Base-by-base conservation (phyloP, 306 rosid species). In the Cucurbita moschata region DNA sequence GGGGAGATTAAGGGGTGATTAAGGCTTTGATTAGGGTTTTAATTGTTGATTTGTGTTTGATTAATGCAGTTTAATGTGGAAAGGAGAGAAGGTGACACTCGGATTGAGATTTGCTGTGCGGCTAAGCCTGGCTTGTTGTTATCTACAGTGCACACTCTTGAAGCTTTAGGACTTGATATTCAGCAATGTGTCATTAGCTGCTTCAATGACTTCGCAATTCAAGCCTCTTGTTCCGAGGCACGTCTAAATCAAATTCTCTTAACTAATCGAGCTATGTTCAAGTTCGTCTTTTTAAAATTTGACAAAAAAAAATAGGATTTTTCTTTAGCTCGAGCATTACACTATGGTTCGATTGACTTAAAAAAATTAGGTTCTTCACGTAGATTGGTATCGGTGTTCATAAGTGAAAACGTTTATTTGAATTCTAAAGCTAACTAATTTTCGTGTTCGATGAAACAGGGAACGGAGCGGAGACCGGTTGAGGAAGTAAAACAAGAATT, bases 221-320 rank as follows among this genome's bases (percentile, higher is more conserved):
- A 84, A 50, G 94, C 89, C 84, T 86, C 94, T 77, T 88, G 94
- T 77, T 83, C 89, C 8, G 85, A 84, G 94, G 94, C 79, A 81
- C 42, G 18, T 30, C 12, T 68, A 46, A 6, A 10, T 46, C 21
- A 11, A 21, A 63, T 51, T 19, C 6, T 13, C 1, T 49, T 49
- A 4, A 50, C 10, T 4, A 39, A 39, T 39, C 0, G 6, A 39
- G 42, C 0, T 39, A 39, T 39, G 42, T 6, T 38, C 6, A 38
- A 4, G 6, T 26, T 26, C 30, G 30, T 26, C 30, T 1, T 0
- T 26, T 26, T 26, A 1, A 2, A 26, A 26, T 26, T 26, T 2
- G 30, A 26, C 30, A 0, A 0, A 26, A 26, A 26, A 26, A 26
- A 26, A 26, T 26, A 26, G 30, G 35, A 4, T 30, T 30, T 30